phyloP scores from a whole-genome alignment of 2,329 filamentous ascomycete genomes.

The Cladobotryum mycophilum region DNA sequence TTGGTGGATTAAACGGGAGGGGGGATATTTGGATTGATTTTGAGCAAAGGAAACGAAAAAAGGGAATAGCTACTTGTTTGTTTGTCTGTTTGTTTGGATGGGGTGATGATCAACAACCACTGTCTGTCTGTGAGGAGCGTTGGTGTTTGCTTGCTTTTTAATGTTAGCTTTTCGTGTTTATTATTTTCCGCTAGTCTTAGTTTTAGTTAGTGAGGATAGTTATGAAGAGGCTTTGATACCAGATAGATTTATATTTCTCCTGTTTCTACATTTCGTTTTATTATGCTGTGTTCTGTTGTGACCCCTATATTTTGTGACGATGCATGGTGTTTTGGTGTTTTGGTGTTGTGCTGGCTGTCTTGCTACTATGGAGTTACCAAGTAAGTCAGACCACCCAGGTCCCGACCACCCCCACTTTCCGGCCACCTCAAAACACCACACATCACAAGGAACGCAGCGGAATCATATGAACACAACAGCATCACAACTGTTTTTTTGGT shows the following conservation, averaged over 20 bases:
- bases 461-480: no score
- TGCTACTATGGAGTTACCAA: background rate
- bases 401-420: no score
- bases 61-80: slow-evolving; percentile 16
- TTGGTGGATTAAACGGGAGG: slow-evolving; percentile 23
- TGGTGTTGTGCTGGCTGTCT: background rate
- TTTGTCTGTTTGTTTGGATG: background rate
- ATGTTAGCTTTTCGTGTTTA: background rate
- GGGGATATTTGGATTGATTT: slow-evolving; percentile 29
- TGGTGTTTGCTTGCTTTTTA: slow-evolving; percentile 3
- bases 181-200: background rate
- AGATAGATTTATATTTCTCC: background rate
- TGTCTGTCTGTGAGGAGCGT: background rate
- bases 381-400: no score
- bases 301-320: no score
- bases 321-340: no score
- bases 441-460: no score
- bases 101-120: background rate
- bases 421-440: no score
- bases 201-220: slow-evolving; percentile 6
- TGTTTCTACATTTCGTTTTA: background rate
- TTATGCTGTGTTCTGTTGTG: no score
- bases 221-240: slow-evolving; percentile 11
- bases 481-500: no score
- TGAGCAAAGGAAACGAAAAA: slow-evolving; percentile 23